Conservation (phyloP, 208 protist genomes). For the Crithidia thermophila region DNA sequence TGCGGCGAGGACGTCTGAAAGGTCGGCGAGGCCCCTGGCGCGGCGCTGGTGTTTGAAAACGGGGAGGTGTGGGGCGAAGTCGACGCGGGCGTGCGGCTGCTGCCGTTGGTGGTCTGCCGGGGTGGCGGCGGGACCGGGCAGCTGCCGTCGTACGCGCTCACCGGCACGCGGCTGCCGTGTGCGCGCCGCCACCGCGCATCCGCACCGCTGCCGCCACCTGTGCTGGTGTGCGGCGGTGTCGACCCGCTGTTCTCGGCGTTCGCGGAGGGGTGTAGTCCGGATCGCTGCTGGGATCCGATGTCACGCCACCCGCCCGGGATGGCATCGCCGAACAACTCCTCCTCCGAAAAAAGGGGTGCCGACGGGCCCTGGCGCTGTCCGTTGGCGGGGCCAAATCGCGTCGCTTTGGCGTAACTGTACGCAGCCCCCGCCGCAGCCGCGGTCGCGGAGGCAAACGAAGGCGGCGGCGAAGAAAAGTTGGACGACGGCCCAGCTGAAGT, state of each 20-base stretch:
- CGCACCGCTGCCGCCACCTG: conserved; percentile 8
- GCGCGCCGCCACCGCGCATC: conserved; percentile 60
- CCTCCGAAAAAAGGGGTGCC: conserved; percentile 49
- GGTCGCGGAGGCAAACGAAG: not conserved
- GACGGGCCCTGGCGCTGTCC: not conserved
- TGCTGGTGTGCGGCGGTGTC: not conserved
- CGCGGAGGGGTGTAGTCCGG: not conserved
- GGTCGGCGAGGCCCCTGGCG: too few relatives aligned
- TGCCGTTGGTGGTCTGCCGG: not conserved
- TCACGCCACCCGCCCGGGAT: conserved; percentile 45
- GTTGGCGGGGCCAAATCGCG: not conserved
- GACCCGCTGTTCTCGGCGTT: not conserved
- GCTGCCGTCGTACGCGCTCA: conserved; percentile 60
- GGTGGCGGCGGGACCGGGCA: conserved; percentile 19
- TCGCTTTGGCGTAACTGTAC: conserved; percentile 32
- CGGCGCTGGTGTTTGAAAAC: too few relatives aligned
- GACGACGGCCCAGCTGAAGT: not conserved
- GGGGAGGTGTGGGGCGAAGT: too few relatives aligned
- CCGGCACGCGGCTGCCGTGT: conserved; percentile 62
- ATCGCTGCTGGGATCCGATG: conserved; percentile 16
- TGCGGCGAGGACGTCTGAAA: too few relatives aligned
- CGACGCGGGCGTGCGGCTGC: too few relatives aligned
- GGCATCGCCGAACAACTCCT: conserved; percentile 61
- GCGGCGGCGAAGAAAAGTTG: too few relatives aligned
- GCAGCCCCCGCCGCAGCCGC: conserved; percentile 24